Evolutionary conservation across 2,329 filamentous ascomycete species (phyloP), one percentile per base, ranked within the genome.

Genomic region (Dissoconium aciculare): DNA sequence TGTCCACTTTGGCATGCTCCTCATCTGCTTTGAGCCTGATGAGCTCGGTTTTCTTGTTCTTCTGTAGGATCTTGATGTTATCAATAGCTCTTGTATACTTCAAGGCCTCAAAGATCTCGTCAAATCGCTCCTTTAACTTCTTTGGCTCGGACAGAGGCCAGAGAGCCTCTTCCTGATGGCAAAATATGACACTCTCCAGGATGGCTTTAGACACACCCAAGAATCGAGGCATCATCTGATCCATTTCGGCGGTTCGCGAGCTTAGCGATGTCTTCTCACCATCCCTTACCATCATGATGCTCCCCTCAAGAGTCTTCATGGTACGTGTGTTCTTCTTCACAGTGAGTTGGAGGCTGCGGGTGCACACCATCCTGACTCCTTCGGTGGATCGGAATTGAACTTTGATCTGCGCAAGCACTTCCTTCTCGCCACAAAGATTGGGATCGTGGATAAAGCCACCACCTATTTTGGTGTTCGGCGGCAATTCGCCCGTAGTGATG

Each of bases 1-100:
- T 95, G 54, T 89, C 78, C 27, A 69, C 62, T 53, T 89, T 89
- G 41, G 79, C 74, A 40, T 84, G 71, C 24, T 74, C 66, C 50
- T 93, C 82, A 36, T 78, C 69, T 26, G 78, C 71, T 47, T 81
- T 82, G 34, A 78, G 67, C 37, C 76, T 71, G 11, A 63, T 69
- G 6, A 95, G 66, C 38, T 87, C 69, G 40, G 79, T 74, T 19
- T 75, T 78, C 42, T 92, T 77, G 41, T 75, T 78, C 58, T 95
- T 98, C 23, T 78, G 69, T 29, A 95, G 64, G 6, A 74, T 54
- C 51, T 92, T 94, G 52, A 98, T 79, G 53, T 92, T 93, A 27
- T 94, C 85, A 37, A 98, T 92, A 11, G 85, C 89, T 50, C 93
- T 94, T 17, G 85, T 93, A 56, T 95, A 98, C 53, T 93, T 94